phyloP scores from a whole-genome alignment of 2,329 filamentous ascomycete genomes.

The Pseudocercospora musae region DNA sequence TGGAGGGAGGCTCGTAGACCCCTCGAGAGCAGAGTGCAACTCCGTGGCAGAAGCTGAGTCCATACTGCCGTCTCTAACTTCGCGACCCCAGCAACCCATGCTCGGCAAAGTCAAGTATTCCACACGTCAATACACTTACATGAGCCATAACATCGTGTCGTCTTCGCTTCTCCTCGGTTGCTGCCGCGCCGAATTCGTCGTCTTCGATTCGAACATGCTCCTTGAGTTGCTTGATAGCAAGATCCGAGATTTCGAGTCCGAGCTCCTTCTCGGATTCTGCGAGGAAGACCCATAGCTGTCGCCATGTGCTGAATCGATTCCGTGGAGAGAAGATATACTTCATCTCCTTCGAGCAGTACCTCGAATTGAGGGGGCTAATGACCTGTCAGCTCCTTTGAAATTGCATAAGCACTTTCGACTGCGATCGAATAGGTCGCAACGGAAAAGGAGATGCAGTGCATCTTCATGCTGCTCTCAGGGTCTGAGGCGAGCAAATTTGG shows the following conservation, averaged over 20 bases:
- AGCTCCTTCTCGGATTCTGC: conserved; percentile 80
- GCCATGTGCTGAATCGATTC: conserved; percentile 73
- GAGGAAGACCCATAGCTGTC: conserved; percentile 79
- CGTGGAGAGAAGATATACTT: conserved; percentile 74
- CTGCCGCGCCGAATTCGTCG: conserved; percentile 47
- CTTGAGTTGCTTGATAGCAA: conserved; percentile 52
- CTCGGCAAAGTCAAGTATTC: background rate
- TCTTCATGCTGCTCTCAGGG: background rate
- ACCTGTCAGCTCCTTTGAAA: conserved; percentile 38
- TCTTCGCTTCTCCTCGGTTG: conserved; percentile 48
- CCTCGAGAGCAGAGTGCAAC: too few relatives aligned
- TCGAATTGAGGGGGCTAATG: conserved; percentile 62
- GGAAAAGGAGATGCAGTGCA: background rate
- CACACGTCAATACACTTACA: conserved; percentile 16
- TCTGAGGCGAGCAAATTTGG: background rate
- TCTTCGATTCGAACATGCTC: conserved; percentile 45
- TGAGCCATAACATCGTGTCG: conserved; percentile 55
- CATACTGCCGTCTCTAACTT: background rate
- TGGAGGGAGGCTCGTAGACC: too few relatives aligned
- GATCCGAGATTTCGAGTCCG: conserved; percentile 69
- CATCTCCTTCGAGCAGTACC: conserved; percentile 75
- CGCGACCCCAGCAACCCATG: background rate
- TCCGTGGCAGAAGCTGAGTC: too few relatives aligned
- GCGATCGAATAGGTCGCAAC: background rate
- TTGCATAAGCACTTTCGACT: background rate